These are phyloP conservation scores for Rhododendron simsii DNA, from an alignment of 148 eudicot genomes.

Conservation along the genomic window DNA sequence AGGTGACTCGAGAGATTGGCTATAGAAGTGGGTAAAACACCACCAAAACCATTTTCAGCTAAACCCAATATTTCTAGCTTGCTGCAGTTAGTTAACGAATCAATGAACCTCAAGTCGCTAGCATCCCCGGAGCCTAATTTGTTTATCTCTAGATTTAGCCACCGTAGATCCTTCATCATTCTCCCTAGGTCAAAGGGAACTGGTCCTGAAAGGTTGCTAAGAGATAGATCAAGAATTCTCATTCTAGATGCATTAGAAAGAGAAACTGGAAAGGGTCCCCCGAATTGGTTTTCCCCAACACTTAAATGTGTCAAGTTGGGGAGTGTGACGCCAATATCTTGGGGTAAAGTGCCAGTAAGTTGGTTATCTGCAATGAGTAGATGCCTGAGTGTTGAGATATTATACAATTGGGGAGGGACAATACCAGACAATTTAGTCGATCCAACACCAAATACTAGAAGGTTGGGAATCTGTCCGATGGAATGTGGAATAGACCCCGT, in stretches of 20 bases:
- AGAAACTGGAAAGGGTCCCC: not conserved
- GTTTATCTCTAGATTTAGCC: not conserved
- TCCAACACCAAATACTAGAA: rapidly evolving
- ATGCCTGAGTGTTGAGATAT: not conserved
- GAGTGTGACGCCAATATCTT: not conserved
- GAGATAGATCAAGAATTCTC: not conserved
- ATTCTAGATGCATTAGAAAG: not conserved
- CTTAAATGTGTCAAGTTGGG: not conserved
- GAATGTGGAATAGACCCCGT: not conserved
- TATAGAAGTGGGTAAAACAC: conserved; percentile 10
- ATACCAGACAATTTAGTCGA: not conserved
- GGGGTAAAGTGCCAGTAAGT: not conserved
- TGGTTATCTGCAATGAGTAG: not conserved
- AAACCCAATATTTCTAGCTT: not conserved
- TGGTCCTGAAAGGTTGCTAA: not conserved
- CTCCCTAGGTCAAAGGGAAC: not conserved
- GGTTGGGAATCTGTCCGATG: not conserved
- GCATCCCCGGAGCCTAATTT: not conserved
- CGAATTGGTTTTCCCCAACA: not conserved
- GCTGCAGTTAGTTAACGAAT: not conserved
- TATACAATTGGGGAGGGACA: not conserved
- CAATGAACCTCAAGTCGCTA: not conserved
- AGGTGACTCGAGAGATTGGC: conserved; percentile 12
- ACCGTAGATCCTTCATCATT: not conserved
- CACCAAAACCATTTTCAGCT: not conserved